phyloP scores from a whole-genome alignment of 495 filamentous ascomycete species.

The Aspergillus ostianus region DNA sequence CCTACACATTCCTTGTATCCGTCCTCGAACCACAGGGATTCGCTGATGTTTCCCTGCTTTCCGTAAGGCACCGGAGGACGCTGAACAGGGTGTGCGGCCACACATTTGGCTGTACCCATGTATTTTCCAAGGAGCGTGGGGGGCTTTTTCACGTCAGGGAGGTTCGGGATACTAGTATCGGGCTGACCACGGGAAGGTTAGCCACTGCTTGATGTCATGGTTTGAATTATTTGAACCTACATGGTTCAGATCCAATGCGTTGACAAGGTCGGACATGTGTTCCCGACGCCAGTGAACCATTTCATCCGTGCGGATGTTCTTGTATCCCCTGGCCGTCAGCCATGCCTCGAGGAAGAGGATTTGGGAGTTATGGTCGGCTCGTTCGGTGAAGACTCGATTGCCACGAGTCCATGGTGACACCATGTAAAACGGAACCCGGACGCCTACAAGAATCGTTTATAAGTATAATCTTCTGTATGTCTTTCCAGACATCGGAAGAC shows the following conservation, averaged over 20 bases:
- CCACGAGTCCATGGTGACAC: slow-evolving; percentile 58
- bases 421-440: slow-evolving; percentile 56
- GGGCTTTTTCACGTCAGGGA: slow-evolving; percentile 43
- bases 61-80: slow-evolving; percentile 51
- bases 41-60: slow-evolving; percentile 30
- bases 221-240: slow-evolving; percentile 16
- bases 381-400: slow-evolving; percentile 53
- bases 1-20: slow-evolving; percentile 54
- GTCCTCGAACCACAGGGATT: slow-evolving; percentile 44
- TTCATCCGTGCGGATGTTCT: slow-evolving; percentile 45
- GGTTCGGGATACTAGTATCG: slow-evolving; percentile 42
- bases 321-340: slow-evolving; percentile 48
- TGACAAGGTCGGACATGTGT: slow-evolving; percentile 55
- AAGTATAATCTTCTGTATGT: background rate
- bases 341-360: slow-evolving; percentile 56
- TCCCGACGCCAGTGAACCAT: slow-evolving; percentile 52
- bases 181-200: slow-evolving; percentile 29
- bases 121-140: slow-evolving; percentile 37
- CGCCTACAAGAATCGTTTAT: slow-evolving; percentile 22
- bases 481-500: slow-evolving; percentile 3
- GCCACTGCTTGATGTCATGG: background rate
- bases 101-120: slow-evolving; percentile 44
- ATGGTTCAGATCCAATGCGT: slow-evolving; percentile 51
- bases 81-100: slow-evolving; percentile 30
- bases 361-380: slow-evolving; percentile 57